Percentiles rank a stretch among this genome's conserved stretches.
Conservation (phyloP, 176 grass and related monocot genomes). For the Bromus sterilis region DNA sequence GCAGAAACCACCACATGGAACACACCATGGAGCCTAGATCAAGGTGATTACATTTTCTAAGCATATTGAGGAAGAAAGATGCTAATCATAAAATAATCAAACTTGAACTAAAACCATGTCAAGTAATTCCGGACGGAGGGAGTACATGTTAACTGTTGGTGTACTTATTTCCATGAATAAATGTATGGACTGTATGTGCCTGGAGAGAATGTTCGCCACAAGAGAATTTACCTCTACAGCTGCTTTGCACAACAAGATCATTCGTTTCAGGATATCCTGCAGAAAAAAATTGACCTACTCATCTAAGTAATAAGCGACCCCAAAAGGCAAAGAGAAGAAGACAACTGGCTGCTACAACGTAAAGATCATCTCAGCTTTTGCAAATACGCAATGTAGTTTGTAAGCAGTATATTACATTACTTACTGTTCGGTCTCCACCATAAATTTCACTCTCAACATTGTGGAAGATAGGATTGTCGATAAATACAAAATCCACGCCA, state of each 20-base stretch:
- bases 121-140: too few relatives aligned
- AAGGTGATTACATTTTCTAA: constrained; percentile 18
- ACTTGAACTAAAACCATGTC: background rate
- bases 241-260: constrained; percentile 91
- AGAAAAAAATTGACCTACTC: constrained; percentile 22
- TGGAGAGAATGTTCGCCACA: background rate
- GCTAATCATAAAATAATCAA: background rate
- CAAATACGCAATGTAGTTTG: constrained; percentile 14
- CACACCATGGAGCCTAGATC: constrained; percentile 76
- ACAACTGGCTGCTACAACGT: constrained; percentile 3
- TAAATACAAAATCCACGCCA: constrained; percentile 90
- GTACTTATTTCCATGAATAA: background rate
- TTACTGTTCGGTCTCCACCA: constrained; percentile 79
- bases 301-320: background rate
- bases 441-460: constrained; percentile 81
- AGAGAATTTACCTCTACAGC: constrained; percentile 73
- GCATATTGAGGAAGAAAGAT: background rate
- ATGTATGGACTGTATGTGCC: background rate
- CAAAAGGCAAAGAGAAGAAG: constrained; percentile 6
- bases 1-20: constrained; percentile 84
- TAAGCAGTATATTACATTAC: constrained; percentile 24
- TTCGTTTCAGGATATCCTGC: constrained; percentile 87
- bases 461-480: constrained; percentile 70
- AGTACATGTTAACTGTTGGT: background rate
- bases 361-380: constrained; percentile 10